A percentile compares a stretch with the other conserved stretches of the same genome.
Conservation (phyloP, 495 filamentous ascomycete species). For the Tuber brumale region DNA sequence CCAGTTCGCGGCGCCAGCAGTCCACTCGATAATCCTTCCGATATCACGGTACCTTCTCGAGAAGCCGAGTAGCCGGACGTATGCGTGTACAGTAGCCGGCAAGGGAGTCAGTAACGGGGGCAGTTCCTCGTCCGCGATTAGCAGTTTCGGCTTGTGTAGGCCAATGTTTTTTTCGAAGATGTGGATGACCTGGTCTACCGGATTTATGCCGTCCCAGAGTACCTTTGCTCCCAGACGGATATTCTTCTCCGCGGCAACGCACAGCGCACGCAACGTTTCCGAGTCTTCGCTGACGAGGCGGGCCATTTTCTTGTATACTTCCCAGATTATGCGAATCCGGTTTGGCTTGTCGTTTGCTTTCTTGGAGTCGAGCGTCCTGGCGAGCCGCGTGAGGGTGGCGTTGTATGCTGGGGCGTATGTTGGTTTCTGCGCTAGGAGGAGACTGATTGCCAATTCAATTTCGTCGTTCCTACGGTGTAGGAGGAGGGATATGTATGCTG, state of each 20-base stretch:
- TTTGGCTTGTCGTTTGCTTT: not conserved
- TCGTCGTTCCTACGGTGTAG: constrained; percentile 9
- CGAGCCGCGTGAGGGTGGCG: constrained; percentile 8
- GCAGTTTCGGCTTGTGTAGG: not conserved
- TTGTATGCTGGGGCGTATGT: constrained; percentile 34
- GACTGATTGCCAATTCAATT: constrained; percentile 11
- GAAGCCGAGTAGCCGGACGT: constrained; percentile 30
- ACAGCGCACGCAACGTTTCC: constrained; percentile 32
- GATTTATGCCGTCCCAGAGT: constrained; percentile 19
- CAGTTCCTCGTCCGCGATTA: not conserved
- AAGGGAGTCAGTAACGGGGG: constrained; percentile 13
- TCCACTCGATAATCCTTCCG: constrained; percentile 7
- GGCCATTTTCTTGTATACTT: constrained; percentile 25
- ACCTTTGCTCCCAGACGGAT: not conserved
- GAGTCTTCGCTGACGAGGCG: constrained; percentile 2
- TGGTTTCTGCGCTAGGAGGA: constrained; percentile 25
- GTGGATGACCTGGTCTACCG: constrained; percentile 10
- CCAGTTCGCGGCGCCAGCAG: not conserved
- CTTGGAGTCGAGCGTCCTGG: not conserved
- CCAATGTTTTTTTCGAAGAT: constrained; percentile 20
- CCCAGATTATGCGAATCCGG: constrained; percentile 18
- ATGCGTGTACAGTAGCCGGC: constrained; percentile 22
- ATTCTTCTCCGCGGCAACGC: constrained; percentile 18
- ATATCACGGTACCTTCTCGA: constrained; percentile 14
- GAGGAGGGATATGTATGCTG: constrained; percentile 32